phyloP scores from a whole-genome alignment of 2,329 filamentous ascomycete species.

The Phialemoniopsis sp. region DNA sequence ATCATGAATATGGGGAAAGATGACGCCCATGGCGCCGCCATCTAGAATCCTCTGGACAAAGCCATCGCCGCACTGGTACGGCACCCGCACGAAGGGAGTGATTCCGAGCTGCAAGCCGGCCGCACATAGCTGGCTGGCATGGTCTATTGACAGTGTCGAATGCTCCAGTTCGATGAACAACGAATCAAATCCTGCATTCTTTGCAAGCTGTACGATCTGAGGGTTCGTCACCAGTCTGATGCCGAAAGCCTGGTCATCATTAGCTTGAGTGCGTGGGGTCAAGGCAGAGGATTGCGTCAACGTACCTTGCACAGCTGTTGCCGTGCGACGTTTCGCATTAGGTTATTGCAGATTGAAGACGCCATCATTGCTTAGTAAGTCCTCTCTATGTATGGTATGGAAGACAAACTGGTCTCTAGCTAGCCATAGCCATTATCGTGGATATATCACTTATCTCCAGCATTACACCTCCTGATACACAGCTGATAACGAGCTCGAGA shows the following conservation, averaged over 20 bases:
- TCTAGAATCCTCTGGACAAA: conserved; percentile 25
- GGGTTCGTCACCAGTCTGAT: conserved; percentile 21
- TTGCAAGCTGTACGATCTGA: conserved; percentile 24
- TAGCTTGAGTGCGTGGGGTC: no score
- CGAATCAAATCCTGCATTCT: conserved; percentile 25
- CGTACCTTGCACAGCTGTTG: no score
- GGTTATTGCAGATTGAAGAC: no score
- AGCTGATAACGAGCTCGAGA: no score
- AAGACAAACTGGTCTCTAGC: no score
- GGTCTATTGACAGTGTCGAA: conserved; percentile 20
- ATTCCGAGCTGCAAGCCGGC: conserved; percentile 18
- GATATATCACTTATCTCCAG: no score
- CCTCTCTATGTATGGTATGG: no score
- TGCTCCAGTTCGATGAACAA: conserved; percentile 35
- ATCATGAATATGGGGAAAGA: conserved; percentile 22
- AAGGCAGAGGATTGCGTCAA: no score
- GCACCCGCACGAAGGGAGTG: conserved; percentile 25
- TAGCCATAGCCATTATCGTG: no score
- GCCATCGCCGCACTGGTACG: conserved; percentile 24
- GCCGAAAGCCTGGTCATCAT: conserved; percentile 19
- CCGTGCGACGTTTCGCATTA: no score
- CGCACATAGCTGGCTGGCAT: conserved; percentile 21
- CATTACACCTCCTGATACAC: no score
- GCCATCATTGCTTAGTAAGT: no score
- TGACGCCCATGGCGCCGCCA: conserved; percentile 22